Evolutionary conservation across 805 yeast species (phyloP), one percentile per base, ranked within the genome.

Genomic region (Lachancea lanzarotensis): DNA sequence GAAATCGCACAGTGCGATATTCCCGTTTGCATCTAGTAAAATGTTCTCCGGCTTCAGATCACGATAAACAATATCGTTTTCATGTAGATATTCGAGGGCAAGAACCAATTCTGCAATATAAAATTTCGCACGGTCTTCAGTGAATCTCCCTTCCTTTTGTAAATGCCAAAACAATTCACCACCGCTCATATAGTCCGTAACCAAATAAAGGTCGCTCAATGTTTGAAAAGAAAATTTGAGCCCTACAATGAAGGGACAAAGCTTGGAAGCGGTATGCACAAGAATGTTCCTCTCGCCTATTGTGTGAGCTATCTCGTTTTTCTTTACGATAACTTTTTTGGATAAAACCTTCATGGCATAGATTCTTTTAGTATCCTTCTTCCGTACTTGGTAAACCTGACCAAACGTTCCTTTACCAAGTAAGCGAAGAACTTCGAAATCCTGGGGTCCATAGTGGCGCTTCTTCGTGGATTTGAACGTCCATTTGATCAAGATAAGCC

Each of bases 341-440:
- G 95, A 84, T 43, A 93, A 76, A 25, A 91, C 95, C 68, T 93
- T 93, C 98, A 93, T 93, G 34, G 98, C 98, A 63, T 93, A 93
- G 47, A 93, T 84, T 56, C 97, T 78, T 47, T 79, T 78, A 7
- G 95, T 88, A 62, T 93, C 98, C 54, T 75, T 76, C 74, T 91
- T 93, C 51, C 84, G 81, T 36, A 93, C 98, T 70, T 93, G 98
- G 67, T 84, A 93, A 31, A 91, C 98, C 69, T 88, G 96, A 27
- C 98, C 98, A 72, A 91, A 91, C 1, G 98, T 93, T 44, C 98
- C 98, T 62, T 88, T 89, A 49, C 98, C 98, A 49, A 91, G 72
- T 43, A 91, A 72, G 59, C 96, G 75, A 56, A 93, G 76, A 15
- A 91, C 88, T 63, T 90, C 96, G 66, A 93, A 93, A 67, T 93